Evolutionary conservation across 768 basidiomycete genomes (phyloP).

Genomic region (Mycena rebaudengoi): DNA sequence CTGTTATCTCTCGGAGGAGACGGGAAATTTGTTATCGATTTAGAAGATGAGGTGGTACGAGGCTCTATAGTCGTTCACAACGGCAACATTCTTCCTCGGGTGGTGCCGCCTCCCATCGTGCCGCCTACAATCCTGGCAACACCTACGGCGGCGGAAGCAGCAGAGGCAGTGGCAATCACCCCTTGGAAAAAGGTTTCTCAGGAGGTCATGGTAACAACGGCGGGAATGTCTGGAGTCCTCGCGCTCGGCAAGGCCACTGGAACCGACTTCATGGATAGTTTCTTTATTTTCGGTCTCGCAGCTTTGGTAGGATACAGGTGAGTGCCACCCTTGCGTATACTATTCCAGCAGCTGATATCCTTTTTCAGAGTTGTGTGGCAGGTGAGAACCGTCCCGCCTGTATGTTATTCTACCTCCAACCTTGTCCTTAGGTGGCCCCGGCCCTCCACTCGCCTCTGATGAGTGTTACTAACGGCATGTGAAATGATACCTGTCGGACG

Average conservation of each 20-base stretch:
- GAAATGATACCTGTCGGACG: too few species aligned
- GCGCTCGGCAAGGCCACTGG: conserved; percentile 84
- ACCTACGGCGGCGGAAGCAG: conserved; percentile 50
- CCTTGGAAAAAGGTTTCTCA: conserved; percentile 86
- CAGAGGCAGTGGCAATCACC: conserved; percentile 69
- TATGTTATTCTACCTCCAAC: conserved; percentile 88
- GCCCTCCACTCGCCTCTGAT: neutral
- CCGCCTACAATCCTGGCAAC: conserved; percentile 55
- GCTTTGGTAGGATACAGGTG: conserved; percentile 69
- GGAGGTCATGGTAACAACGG: conserved; percentile 78
- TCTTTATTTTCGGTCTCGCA: conserved; percentile 90
- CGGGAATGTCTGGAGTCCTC: conserved; percentile 77
- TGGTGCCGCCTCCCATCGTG: conserved; percentile 66
- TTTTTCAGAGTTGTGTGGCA: conserved; percentile 81
- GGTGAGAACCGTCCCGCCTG: conserved; percentile 86
- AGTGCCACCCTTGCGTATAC: neutral
- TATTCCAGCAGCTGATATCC: too few species aligned
- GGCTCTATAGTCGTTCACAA: conserved; percentile 80
- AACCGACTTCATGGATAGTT: conserved; percentile 86
- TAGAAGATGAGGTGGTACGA: conserved; percentile 86
- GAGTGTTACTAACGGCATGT: conserved; percentile 28
- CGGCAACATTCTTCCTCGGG: conserved; percentile 72
- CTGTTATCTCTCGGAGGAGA: conserved; percentile 79
- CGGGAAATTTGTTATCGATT: conserved; percentile 69
- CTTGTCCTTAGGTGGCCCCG: too few species aligned